Base-by-base conservation (phyloP, 306 rosid genomes). In the Crataegus laevigata region DNA sequence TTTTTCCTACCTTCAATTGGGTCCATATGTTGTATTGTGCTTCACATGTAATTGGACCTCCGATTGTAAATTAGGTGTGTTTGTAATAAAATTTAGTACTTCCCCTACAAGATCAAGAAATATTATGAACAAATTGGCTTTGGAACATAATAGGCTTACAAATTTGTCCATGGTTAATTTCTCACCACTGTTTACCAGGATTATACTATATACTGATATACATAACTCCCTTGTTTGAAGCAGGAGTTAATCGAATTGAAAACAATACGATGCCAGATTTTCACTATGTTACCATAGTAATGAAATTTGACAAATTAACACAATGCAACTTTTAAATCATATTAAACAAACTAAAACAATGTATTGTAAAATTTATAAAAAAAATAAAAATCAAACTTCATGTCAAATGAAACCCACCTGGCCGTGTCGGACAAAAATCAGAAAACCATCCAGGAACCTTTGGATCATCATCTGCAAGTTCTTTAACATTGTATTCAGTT, bases 381-480 rank as follows among this genome's bases (percentile, higher is more conserved):
- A 45, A 34, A 4, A 30, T 4, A 11, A 3, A 3, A 43, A 45
- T 3, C 1, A 3, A 25, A 60, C 66, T 29, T 60, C 36, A 26
- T 25, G 32, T 60, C 22, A 30, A 63, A 51, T 19, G 68, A 66
- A 71, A 72, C 82, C 69, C 29, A 89, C 94, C 91, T 79, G 96
- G 92, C 96, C 96, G 88, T n/a, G 81, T 42, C 5, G 91, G 87
- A 54, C 86, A 83, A 79, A 79, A 26, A 78, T 90, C 96, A 25
- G 92, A 82, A 76, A 84, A 90, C 96, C 92, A 88, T 54, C 92
- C 89, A 9, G 89, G 84, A 77, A 85, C 28, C 3, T 36, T 66
- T 1, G 90, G 84, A 55, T 65, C 63, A 68, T 22, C 76, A 43
- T 29, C 55, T 11, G 32, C 72, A 30, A 32, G 9, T 76, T 57